These are phyloP conservation scores for Candida cerambycidarum DNA, from an alignment of 805 yeast genomes.

Conservation along the genomic window DNA sequence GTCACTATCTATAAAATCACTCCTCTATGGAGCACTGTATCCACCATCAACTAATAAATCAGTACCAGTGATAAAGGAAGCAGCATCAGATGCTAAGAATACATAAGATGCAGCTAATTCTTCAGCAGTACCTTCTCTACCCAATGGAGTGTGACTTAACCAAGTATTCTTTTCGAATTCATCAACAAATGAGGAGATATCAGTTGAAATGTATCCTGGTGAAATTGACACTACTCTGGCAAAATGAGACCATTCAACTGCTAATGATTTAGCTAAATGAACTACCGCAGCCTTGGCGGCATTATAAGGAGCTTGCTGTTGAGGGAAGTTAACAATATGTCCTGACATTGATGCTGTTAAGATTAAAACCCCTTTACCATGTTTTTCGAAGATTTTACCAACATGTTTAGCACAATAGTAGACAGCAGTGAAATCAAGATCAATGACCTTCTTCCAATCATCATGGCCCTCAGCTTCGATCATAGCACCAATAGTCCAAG, in stretches of 20 bases:
- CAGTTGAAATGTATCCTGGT: slow-evolving; percentile 46
- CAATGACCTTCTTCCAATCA: slow-evolving; percentile 35
- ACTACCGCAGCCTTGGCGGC: slow-evolving; percentile 47
- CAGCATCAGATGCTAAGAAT: slow-evolving; percentile 45
- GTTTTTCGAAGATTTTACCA: slow-evolving; percentile 39
- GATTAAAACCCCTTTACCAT: slow-evolving; percentile 43
- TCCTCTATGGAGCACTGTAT: slow-evolving; percentile 35
- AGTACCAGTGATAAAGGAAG: slow-evolving; percentile 45
- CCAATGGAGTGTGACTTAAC: slow-evolving; percentile 44
- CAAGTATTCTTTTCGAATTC: slow-evolving; percentile 34
- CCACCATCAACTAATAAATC: slow-evolving; percentile 50
- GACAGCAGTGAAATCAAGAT: slow-evolving; percentile 42
- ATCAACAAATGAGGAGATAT: slow-evolving; percentile 37
- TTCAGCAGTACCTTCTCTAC: slow-evolving; percentile 45
- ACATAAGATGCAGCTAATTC: slow-evolving; percentile 49
- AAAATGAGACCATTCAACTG: slow-evolving; percentile 50
- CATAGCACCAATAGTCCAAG: slow-evolving; percentile 68
- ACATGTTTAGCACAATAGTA: slow-evolving; percentile 45
- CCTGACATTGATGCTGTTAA: slow-evolving; percentile 49
- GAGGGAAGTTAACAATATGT: slow-evolving; percentile 48
- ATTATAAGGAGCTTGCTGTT: slow-evolving; percentile 46
- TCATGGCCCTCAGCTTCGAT: slow-evolving; percentile 37
- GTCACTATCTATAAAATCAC: too few relatives aligned
- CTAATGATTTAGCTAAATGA: slow-evolving; percentile 44
- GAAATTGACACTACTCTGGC: slow-evolving; percentile 44